Conservation (phyloP, 2,329 filamentous ascomycete genomes). For the Nemania serpens region DNA sequence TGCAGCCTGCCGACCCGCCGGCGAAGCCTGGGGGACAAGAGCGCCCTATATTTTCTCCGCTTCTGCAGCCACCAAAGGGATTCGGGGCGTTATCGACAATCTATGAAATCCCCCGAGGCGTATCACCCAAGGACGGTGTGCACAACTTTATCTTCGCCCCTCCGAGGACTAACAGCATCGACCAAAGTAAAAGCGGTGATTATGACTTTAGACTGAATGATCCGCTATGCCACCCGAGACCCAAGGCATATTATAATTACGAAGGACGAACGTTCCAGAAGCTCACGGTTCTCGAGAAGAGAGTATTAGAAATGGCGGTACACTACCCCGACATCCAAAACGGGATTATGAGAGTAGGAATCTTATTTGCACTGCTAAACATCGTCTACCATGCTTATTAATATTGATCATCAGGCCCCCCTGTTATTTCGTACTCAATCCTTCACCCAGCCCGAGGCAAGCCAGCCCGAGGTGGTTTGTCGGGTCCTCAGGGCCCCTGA, state of each 20-base stretch:
- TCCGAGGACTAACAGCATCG: not conserved
- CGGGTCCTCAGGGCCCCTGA: slow-evolving; percentile 28
- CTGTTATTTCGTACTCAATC: slow-evolving; percentile 2
- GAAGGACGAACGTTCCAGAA: slow-evolving; percentile 6
- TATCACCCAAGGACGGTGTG: not conserved
- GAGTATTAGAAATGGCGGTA: slow-evolving; percentile 16
- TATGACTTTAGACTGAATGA: slow-evolving; percentile 10
- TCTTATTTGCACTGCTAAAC: too few species aligned
- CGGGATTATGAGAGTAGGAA: slow-evolving; percentile 20
- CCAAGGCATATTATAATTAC: slow-evolving; percentile 9
- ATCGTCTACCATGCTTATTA: not conserved
- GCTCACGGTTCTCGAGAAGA: slow-evolving; percentile 2
- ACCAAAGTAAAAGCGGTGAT: not conserved
- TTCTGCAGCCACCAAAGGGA: not conserved
- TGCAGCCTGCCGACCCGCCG: not conserved
- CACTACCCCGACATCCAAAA: slow-evolving; percentile 21
- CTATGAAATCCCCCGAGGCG: not conserved
- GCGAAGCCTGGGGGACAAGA: not conserved
- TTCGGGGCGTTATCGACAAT: slow-evolving; percentile 9
- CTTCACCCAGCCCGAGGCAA: slow-evolving; percentile 5
- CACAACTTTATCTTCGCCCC: not conserved
- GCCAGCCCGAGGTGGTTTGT: slow-evolving; percentile 24
- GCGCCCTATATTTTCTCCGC: not conserved
- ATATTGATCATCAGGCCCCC: slow-evolving; percentile 13
- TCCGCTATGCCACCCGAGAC: slow-evolving; percentile 24